phyloP scores from a whole-genome alignment of 805 yeast species.

The Debaryomyces maramus region DNA sequence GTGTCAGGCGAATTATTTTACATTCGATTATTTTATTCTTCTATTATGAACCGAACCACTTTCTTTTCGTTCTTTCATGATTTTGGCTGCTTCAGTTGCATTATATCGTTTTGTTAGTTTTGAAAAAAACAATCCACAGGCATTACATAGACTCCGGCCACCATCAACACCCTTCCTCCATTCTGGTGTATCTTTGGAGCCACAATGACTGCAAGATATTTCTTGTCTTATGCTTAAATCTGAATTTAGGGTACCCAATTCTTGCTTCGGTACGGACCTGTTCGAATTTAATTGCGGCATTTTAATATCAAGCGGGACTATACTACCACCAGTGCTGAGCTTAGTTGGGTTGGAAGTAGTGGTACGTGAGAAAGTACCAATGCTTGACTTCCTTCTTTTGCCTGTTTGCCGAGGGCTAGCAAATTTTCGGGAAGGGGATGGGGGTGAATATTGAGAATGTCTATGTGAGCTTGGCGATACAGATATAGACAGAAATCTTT shows the following conservation, averaged over 20 bases:
- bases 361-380: background rate
- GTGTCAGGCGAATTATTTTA: background rate
- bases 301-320: slow-evolving; percentile 9
- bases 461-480: too few relatives aligned
- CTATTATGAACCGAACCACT: slow-evolving; percentile 20
- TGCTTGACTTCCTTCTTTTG: slow-evolving; percentile 2
- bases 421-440: background rate
- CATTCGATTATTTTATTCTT: slow-evolving; percentile 10
- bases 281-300: slow-evolving; percentile 1
- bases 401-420: background rate
- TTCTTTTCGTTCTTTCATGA: slow-evolving; percentile 26
- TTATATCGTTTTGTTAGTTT: slow-evolving; percentile 57
- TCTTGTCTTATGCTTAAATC: slow-evolving; percentile 17
- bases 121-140: slow-evolving; percentile 81
- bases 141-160: slow-evolving; percentile 80
- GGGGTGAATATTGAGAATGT: too few relatives aligned
- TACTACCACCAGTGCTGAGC: slow-evolving; percentile 10
- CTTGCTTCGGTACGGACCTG: background rate
- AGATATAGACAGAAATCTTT: too few relatives aligned
- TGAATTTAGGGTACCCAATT: slow-evolving; percentile 15
- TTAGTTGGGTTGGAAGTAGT: background rate
- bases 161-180: slow-evolving; percentile 93
- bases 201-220: slow-evolving; percentile 55
- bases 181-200: slow-evolving; percentile 76
- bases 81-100: slow-evolving; percentile 36